Evolutionary conservation across 2,329 filamentous ascomycete genomes (phyloP).

Genomic region (Fusarium xyrophilum): DNA sequence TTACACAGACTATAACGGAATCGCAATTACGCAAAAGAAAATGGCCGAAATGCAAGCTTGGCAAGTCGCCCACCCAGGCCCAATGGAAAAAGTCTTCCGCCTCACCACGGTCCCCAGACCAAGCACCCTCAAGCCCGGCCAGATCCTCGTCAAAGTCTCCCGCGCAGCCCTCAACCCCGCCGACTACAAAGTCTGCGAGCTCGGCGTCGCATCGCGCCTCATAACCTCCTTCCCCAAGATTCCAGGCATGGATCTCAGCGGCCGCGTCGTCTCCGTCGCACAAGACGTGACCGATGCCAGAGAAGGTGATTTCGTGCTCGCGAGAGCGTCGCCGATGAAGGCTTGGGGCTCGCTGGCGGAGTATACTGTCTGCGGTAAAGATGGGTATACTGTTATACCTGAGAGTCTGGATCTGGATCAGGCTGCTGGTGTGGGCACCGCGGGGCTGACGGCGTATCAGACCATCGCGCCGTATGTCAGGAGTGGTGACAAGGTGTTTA

Average conservation of each 20-base stretch:
- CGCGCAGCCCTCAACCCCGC: slow-evolving; percentile 56
- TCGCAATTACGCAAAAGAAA: no score
- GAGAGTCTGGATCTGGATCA: slow-evolving; percentile 50
- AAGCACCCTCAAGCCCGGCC: slow-evolving; percentile 34
- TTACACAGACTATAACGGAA: no score
- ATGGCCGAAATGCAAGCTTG: slow-evolving; percentile 42
- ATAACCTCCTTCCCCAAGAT: slow-evolving; percentile 49
- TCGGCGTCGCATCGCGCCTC: slow-evolving; percentile 48
- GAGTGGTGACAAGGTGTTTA: slow-evolving; percentile 64
- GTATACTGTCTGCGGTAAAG: slow-evolving; percentile 48
- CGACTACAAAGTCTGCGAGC: slow-evolving; percentile 57
- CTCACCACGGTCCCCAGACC: slow-evolving; percentile 35
- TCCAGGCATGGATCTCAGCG: slow-evolving; percentile 60
- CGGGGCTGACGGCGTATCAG: slow-evolving; percentile 58
- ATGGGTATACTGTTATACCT: slow-evolving; percentile 49
- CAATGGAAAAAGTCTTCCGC: slow-evolving; percentile 34
- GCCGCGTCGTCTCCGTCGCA: slow-evolving; percentile 51
- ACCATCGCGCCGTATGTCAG: slow-evolving; percentile 56
- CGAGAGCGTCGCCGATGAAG: slow-evolving; percentile 42
- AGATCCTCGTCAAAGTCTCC: slow-evolving; percentile 54
- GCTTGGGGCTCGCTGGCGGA: slow-evolving; percentile 53
- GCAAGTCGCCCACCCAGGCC: slow-evolving; percentile 40
- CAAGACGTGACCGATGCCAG: slow-evolving; percentile 42
- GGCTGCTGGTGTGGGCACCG: slow-evolving; percentile 53
- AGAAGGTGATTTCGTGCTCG: slow-evolving; percentile 54